Conservation (phyloP, 768 basidiomycete genomes). For the Tubosaeta sp. region DNA sequence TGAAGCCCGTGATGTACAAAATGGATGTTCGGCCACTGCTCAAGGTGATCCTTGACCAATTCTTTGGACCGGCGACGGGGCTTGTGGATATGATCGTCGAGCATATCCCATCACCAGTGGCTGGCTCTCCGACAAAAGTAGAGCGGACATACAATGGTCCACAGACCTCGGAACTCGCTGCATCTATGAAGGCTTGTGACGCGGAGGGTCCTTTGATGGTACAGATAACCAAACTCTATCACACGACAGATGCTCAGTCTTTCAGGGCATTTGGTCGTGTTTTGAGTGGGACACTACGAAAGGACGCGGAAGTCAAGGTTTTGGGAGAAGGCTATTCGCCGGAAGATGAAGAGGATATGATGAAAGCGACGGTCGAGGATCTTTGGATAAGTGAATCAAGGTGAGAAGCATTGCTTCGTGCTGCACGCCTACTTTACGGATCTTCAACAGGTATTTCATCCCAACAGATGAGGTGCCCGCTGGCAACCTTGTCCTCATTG, state of each 20-base stretch:
- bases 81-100: slow-evolving; percentile 90
- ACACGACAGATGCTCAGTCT: slow-evolving; percentile 93
- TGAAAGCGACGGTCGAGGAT: slow-evolving; percentile 75
- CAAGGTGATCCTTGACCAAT: slow-evolving; percentile 91
- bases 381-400: slow-evolving; percentile 90
- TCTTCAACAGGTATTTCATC: slow-evolving; percentile 69
- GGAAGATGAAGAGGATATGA: slow-evolving; percentile 99
- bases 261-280: slow-evolving; percentile 96
- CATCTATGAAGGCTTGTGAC: slow-evolving; percentile 79
- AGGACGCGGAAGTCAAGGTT: slow-evolving; percentile 88
- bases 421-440: background rate
- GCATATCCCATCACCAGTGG: slow-evolving; percentile 80
- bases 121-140: slow-evolving; percentile 59
- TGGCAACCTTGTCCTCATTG: slow-evolving; percentile 89
- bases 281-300: slow-evolving; percentile 83
- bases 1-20: slow-evolving; percentile 95
- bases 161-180: slow-evolving; percentile 72
- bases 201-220: slow-evolving; percentile 87
- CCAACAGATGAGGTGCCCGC: slow-evolving; percentile 85
- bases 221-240: slow-evolving; percentile 91
- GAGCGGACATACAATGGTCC: slow-evolving; percentile 87
- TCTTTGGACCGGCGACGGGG: slow-evolving; percentile 89
- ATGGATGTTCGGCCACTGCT: slow-evolving; percentile 96
- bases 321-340: slow-evolving; percentile 96
- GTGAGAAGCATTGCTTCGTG: slow-evolving; percentile 36